Percentiles rank a stretch among this genome's conserved stretches.
These are phyloP conservation scores for Saccharomycodes ludwigii DNA, from an alignment of 805 yeast species.

Conservation along the genomic window DNA sequence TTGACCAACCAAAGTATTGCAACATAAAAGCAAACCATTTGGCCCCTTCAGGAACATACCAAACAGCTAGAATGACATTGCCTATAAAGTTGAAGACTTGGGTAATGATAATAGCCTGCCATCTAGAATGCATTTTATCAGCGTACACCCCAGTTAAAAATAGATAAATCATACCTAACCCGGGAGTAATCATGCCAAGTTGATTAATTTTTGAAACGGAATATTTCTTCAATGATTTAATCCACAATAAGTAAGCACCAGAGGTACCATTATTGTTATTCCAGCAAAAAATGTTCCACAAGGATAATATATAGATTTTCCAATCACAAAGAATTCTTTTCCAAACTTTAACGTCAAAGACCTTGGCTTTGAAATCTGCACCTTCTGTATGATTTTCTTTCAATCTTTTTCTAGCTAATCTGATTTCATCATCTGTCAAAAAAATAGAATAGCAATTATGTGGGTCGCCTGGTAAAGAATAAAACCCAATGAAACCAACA, in stretches of 20 bases:
- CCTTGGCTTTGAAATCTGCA: constrained; percentile 13
- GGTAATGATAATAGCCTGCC: constrained; percentile 41
- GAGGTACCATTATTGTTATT: constrained; percentile 40
- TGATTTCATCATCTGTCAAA: constrained; percentile 44
- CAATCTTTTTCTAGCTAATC: constrained; percentile 35
- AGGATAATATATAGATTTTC: constrained; percentile 42
- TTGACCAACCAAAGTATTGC: constrained; percentile 47
- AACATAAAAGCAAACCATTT: constrained; percentile 51
- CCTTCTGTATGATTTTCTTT: constrained; percentile 23
- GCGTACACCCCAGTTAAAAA: constrained; percentile 23
- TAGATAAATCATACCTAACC: constrained; percentile 34
- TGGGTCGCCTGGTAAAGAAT: constrained; percentile 57
- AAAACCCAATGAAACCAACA: constrained; percentile 44
- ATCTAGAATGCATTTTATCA: constrained; percentile 39
- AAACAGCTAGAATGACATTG: constrained; percentile 38
- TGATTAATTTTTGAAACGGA: constrained; percentile 32
- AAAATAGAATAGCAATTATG: constrained; percentile 38
- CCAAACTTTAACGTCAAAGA: constrained; percentile 39
- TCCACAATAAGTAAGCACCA: constrained; percentile 45
- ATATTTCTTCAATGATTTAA: constrained; percentile 27
- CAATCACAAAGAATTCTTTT: constrained; percentile 38
- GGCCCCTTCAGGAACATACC: constrained; percentile 40
- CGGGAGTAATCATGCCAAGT: constrained; percentile 42
- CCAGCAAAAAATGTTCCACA: constrained; percentile 47
- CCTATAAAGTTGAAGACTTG: constrained; percentile 42